These are phyloP conservation scores for Fraxinus sp. DNA, from an alignment of 305 asterid species.

Conservation along the genomic window DNA sequence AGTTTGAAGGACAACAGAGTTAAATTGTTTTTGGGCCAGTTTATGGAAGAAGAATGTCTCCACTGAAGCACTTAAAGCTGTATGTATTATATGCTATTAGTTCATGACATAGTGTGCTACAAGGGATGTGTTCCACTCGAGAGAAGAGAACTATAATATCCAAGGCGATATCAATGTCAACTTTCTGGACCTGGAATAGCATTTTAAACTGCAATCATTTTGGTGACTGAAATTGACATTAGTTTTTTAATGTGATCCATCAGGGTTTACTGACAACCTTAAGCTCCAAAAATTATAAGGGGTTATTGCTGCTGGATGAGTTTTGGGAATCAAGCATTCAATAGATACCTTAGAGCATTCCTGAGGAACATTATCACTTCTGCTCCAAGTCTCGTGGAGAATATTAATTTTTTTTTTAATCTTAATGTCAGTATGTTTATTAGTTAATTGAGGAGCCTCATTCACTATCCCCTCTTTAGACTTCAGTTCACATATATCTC, in stretches of 20 bases:
- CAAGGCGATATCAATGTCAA: neutral
- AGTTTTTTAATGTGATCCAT: neutral
- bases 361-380: constrained; percentile 2
- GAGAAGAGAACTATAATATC: neutral
- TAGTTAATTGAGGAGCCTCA: neutral
- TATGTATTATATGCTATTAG: neutral
- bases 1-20: neutral
- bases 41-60: neutral
- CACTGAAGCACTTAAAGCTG: neutral
- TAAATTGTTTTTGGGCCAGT: neutral
- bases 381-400: neutral
- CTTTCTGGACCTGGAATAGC: neutral
- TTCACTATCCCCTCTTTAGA: neutral
- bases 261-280: neutral
- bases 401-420: neutral
- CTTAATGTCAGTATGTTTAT: neutral
- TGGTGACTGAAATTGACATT: neutral
- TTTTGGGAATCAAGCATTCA: neutral
- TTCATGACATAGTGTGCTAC: neutral
- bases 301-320: neutral
- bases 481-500: neutral
- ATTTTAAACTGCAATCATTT: neutral
- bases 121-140: neutral
- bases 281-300: neutral
- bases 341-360: neutral